Evolutionary conservation across 1,139 yeast species (phyloP).

Genomic region (Nakaseomyces bracarensis): DNA sequence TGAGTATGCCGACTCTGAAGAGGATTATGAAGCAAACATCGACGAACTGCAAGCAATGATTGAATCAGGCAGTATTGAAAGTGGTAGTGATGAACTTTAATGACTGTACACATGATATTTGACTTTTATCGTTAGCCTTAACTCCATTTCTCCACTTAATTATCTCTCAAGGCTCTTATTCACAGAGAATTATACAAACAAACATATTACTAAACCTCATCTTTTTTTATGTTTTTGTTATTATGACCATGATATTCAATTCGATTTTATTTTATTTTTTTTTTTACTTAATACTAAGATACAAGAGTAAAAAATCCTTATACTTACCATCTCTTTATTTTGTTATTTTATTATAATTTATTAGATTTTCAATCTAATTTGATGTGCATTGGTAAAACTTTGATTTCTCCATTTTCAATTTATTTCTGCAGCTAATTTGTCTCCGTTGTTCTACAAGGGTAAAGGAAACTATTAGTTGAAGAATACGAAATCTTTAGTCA

Average conservation of each 20-base stretch:
- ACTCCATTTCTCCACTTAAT: no score
- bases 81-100: background rate
- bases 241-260: conserved; percentile 2
- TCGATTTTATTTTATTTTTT: background rate
- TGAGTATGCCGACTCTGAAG: conserved; percentile 13
- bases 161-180: no score
- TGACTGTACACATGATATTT: background rate
- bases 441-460: no score
- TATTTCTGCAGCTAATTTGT: background rate
- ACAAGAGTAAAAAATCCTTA: no score
- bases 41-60: conserved; percentile 9
- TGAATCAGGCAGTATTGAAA: background rate
- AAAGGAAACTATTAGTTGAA: no score
- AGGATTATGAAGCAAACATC: conserved; percentile 9
- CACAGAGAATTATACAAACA: no score
- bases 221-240: background rate
- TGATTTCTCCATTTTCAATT: background rate
- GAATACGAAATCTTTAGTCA: no score
- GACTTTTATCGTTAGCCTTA: no score
- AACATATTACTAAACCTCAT: no score
- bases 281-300: background rate
- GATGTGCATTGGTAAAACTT: background rate
- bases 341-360: no score
- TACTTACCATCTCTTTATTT: no score
- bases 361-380: no score